These are phyloP conservation scores for Daldinia sp. DNA, from an alignment of 2,329 filamentous ascomycete genomes.

Conservation along the genomic window DNA sequence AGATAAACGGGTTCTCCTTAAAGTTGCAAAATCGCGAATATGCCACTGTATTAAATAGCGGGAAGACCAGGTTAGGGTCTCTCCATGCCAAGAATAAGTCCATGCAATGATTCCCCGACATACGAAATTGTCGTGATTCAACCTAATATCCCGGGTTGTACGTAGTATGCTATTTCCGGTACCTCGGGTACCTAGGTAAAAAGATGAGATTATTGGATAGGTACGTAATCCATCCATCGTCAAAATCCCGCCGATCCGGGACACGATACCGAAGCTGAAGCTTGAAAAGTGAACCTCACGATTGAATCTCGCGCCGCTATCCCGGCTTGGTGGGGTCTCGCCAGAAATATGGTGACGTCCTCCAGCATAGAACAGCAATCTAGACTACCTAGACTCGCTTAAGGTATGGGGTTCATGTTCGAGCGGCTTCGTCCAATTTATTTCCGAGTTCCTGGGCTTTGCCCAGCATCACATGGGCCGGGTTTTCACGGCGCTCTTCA, in stretches of 20 bases:
- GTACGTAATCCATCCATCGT: not conserved
- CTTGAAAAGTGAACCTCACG: not conserved
- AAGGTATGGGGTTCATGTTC: not conserved
- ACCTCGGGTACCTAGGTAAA: not conserved
- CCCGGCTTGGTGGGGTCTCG: conserved; percentile 13
- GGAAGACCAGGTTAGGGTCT: not conserved
- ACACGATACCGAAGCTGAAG: conserved; percentile 23
- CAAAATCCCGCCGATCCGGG: conserved; percentile 17
- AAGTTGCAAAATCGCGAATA: not conserved
- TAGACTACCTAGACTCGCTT: not conserved
- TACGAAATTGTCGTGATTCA: not conserved
- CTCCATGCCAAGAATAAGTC: no score
- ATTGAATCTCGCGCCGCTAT: conserved; percentile 29
- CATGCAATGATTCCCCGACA: not conserved
- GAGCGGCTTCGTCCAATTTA: conserved; percentile 17
- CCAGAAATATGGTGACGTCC: conserved; percentile 6
- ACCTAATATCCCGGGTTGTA: not conserved
- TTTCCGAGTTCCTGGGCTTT: conserved; percentile 23
- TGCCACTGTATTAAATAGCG: not conserved
- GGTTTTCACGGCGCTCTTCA: not conserved
- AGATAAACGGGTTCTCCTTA: not conserved
- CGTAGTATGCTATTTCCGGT: not conserved
- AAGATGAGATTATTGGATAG: not conserved
- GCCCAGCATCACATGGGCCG: not conserved
- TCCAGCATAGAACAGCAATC: not conserved